Percentiles rank a stretch among this genome's conserved stretches.
These are phyloP conservation scores for Dissophora ornata DNA, from an alignment of 192 early-diverging fungal genomes.

Conservation along the genomic window DNA sequence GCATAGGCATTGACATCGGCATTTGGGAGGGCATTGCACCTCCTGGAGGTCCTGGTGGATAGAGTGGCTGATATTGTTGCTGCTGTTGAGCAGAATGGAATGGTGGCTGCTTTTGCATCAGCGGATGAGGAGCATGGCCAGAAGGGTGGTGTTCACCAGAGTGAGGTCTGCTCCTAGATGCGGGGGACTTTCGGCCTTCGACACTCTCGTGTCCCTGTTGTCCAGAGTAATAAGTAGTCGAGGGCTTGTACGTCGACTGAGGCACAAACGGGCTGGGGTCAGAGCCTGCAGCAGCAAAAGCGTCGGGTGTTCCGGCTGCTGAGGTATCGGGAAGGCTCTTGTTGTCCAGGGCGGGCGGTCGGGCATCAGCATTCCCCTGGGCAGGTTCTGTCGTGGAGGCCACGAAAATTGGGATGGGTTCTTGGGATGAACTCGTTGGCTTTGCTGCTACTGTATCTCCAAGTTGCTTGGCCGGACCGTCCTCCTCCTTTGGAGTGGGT, in stretches of 20 bases:
- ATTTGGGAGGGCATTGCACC: constrained; percentile 11
- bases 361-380: not conserved
- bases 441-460: not conserved
- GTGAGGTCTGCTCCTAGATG: constrained; percentile 13
- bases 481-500: constrained; percentile 37
- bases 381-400: too few species aligned
- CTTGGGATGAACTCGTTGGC: not conserved
- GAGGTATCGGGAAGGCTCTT: not conserved
- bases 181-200: constrained; percentile 5
- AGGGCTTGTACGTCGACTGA: constrained; percentile 31
- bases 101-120: constrained; percentile 32
- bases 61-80: constrained; percentile 13
- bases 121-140: constrained; percentile 22
- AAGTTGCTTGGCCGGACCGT: constrained; percentile 5
- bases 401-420: constrained; percentile 24
- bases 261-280: constrained; percentile 41
- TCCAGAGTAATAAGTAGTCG: constrained; percentile 25
- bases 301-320: not conserved
- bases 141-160: constrained; percentile 16
- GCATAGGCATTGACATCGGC: constrained; percentile 27
- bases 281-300: constrained; percentile 10
- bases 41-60: constrained; percentile 26
- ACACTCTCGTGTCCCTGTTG: constrained; percentile 3
- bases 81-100: constrained; percentile 13
- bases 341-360: not conserved